Evolutionary conservation across 2,329 filamentous ascomycete species (phyloP).

Genomic region (Penicillium decumbens): DNA sequence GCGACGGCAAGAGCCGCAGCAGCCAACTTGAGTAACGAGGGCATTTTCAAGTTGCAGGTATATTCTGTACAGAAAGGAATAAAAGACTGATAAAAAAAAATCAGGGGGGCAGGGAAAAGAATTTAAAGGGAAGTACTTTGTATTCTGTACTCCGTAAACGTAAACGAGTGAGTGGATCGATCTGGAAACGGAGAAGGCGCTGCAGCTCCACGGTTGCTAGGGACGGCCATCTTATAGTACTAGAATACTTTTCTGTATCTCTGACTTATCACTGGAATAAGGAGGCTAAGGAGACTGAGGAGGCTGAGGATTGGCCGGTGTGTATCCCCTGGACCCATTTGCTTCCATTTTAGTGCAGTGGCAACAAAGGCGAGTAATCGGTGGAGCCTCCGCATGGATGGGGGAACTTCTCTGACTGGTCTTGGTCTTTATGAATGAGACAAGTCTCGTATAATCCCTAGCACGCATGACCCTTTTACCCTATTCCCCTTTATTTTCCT

Average conservation of each 20-base stretch:
- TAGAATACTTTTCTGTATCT: background rate
- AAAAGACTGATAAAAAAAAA: slow-evolving; percentile 1
- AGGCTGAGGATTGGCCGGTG: slow-evolving; percentile 1
- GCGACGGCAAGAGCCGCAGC: slow-evolving; percentile 30
- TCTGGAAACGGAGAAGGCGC: background rate
- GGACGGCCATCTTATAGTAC: slow-evolving; percentile 3
- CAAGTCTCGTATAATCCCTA: background rate
- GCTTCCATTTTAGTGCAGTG: background rate
- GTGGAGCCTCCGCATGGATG: slow-evolving; percentile 14
- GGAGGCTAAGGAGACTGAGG: background rate
- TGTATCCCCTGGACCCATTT: background rate
- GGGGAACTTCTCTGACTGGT: slow-evolving; percentile 9
- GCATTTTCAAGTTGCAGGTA: slow-evolving; percentile 21
- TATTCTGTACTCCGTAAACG: too few species aligned
- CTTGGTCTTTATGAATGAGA: slow-evolving; percentile 6
- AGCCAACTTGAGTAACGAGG: slow-evolving; percentile 29
- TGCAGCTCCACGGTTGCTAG: slow-evolving; percentile 1
- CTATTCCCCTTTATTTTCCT: background rate
- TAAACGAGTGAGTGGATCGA: slow-evolving; percentile 19
- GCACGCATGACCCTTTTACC: background rate
- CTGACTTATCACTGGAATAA: too few species aligned
- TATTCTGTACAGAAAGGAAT: background rate
- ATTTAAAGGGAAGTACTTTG: background rate
- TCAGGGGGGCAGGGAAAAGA: background rate
- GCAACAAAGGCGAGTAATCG: slow-evolving; percentile 6